phyloP scores from a whole-genome alignment of 129 eudicot genomes.

The Rutidosis leptorrhynchoides region DNA sequence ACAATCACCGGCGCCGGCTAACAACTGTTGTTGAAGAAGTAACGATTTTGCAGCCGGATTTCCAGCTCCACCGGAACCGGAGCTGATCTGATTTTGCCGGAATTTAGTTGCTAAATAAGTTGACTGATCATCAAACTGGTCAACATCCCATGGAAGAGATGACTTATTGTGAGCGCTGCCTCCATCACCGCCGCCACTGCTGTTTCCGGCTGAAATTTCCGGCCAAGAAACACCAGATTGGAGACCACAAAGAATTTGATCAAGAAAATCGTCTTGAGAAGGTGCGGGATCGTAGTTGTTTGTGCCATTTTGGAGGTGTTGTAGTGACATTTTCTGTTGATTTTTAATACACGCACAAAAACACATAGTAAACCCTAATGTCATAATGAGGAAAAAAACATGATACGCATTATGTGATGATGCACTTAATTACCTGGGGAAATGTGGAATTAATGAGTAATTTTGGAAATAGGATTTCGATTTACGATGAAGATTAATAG shows the following conservation, averaged over 20 bases:
- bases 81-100: slow-evolving; percentile 66
- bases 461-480: slow-evolving; percentile 24
- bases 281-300: slow-evolving; percentile 43
- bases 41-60: slow-evolving; percentile 37
- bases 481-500: slow-evolving; percentile 29
- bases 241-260: slow-evolving; percentile 66
- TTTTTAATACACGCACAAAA: slow-evolving; percentile 7
- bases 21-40: slow-evolving; percentile 67
- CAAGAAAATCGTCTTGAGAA: slow-evolving; percentile 68
- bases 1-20: slow-evolving; percentile 27
- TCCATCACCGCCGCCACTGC: slow-evolving; percentile 7
- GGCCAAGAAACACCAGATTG: slow-evolving; percentile 58
- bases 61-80: slow-evolving; percentile 26
- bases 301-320: slow-evolving; percentile 24
- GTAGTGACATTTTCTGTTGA: slow-evolving; percentile 32
- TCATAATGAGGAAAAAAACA: not conserved
- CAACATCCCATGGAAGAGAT: slow-evolving; percentile 32
- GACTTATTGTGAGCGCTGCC: slow-evolving; percentile 8
- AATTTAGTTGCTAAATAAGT: slow-evolving; percentile 47
- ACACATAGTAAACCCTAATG: slow-evolving; percentile 26
- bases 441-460: slow-evolving; percentile 20
- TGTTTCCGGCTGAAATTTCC: slow-evolving; percentile 32
- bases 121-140: slow-evolving; percentile 45
- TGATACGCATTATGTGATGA: slow-evolving; percentile 1
- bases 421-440: slow-evolving; percentile 33